Evolutionary conservation across 176 grass and related monocot species (phyloP).

Genomic region (Zoysia japonica): DNA sequence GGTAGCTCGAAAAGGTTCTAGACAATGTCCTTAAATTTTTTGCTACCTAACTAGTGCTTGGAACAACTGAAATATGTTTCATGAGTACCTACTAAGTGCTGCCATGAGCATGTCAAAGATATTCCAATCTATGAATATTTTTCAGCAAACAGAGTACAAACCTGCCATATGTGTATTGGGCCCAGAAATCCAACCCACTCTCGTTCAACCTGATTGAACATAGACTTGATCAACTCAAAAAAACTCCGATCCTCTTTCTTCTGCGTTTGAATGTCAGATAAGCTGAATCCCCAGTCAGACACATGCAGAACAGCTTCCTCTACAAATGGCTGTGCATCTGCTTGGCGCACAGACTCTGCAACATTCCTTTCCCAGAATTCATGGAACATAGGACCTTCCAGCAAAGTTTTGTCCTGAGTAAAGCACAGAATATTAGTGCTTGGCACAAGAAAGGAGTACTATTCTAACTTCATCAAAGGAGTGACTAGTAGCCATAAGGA

Average conservation of each 20-base stretch:
- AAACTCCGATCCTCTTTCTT: slow-evolving; percentile 66
- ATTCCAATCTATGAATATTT: background rate
- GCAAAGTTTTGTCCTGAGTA: slow-evolving; percentile 75
- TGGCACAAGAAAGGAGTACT: background rate
- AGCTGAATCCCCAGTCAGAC: slow-evolving; percentile 87
- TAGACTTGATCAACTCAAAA: slow-evolving; percentile 69
- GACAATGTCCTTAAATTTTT: background rate
- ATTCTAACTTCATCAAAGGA: slow-evolving; percentile 21
- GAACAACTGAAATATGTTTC: slow-evolving; percentile 1
- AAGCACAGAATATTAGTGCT: slow-evolving; percentile 33
- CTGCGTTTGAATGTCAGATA: slow-evolving; percentile 89
- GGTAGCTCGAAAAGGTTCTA: background rate
- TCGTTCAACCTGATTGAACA: slow-evolving; percentile 63
- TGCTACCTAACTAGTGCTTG: background rate
- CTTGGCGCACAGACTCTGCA: slow-evolving; percentile 82
- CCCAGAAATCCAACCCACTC: slow-evolving; percentile 94
- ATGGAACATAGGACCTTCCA: slow-evolving; percentile 64
- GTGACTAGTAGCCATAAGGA: background rate
- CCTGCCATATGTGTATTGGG: slow-evolving; percentile 99
- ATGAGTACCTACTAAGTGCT: slow-evolving; percentile 17
- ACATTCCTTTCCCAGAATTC: slow-evolving; percentile 87
- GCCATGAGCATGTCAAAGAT: background rate
- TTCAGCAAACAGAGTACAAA: slow-evolving; percentile 33
- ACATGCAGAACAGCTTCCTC: slow-evolving; percentile 93
- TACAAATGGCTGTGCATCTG: slow-evolving; percentile 65